Base-by-base conservation (phyloP, 306 rosid genomes). In the Citrullus amarus region DNA sequence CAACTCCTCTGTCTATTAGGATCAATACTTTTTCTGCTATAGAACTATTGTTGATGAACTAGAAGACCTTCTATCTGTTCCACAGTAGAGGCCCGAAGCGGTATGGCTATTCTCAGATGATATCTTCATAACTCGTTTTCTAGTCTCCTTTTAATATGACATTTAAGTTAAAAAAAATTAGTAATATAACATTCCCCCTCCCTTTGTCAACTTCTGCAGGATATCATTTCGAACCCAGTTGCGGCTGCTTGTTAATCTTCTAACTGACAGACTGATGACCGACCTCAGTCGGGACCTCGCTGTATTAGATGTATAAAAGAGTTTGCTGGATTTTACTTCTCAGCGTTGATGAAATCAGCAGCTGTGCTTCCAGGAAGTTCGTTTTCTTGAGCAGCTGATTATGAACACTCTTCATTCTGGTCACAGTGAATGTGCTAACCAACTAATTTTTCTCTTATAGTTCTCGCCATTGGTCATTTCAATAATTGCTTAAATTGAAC, bases 1-100 rank as follows among this genome's bases (percentile, higher is more conserved):
- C 28, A 65, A 74, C 73, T 55, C 75, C 60, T 8, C 76, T 81
- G 77, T 79, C 38, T 75, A 17, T 65, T 83, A 90, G 95, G 92
- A 86, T 51, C 81, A 79, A 53, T 79, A 79, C 30, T n/a, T 38
- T 79, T 79, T 79, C 81, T 79, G 81, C 66, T 79, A 79, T n/a
- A 54, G 10, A 66, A 57, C 76, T n/a, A 79, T 79, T 4, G 76
- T 79, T 51, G 76, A 79, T 79, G 76, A 79, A 66, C 53, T 79
- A 55, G 76, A 79, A 48, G 81, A 79, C 63, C 81, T 79, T 25
- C 25, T 60, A n/a, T 25, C 80, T 18, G 80, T 58, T 56, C 38
- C 77, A 18, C 77, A 17, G 54, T 51, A 73, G 77, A 73, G 54
- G 60, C 61, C 55, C 66, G 18, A 75, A 34, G 11, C 43, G 79